Conservation (phyloP, 2,329 filamentous ascomycete species). For the Alternaria incomplexa region DNA sequence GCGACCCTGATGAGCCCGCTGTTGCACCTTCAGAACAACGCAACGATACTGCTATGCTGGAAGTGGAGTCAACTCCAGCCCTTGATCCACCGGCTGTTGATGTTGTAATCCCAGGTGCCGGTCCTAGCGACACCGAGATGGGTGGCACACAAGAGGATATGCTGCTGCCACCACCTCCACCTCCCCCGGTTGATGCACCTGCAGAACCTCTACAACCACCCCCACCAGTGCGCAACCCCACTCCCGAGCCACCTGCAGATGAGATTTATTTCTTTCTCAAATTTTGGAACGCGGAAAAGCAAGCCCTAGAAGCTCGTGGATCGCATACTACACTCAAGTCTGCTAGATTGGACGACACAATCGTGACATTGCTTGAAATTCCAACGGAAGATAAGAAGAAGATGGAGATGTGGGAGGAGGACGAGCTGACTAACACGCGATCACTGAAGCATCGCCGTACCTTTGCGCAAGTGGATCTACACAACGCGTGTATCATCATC, state of each 20-base stretch:
- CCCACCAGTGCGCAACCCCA: slow-evolving; percentile 23
- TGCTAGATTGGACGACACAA: slow-evolving; percentile 43
- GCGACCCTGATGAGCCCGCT: slow-evolving; percentile 41
- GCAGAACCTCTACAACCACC: slow-evolving; percentile 25
- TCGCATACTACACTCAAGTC: slow-evolving; percentile 40
- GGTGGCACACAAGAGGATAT: slow-evolving; percentile 41
- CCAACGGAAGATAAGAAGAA: slow-evolving; percentile 42
- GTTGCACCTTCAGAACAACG: background rate
- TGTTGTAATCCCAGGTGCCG: slow-evolving; percentile 23
- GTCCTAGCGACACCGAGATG: slow-evolving; percentile 44
- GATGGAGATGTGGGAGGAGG: slow-evolving; percentile 60
- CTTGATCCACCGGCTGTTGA: slow-evolving; percentile 30
- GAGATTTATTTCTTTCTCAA: slow-evolving; percentile 52
- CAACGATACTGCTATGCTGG: slow-evolving; percentile 34
- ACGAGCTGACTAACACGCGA: slow-evolving; percentile 40
- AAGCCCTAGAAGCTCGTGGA: slow-evolving; percentile 41
- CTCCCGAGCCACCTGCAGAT: slow-evolving; percentile 34
- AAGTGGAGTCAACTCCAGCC: slow-evolving; percentile 19
- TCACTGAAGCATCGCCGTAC: slow-evolving; percentile 39
- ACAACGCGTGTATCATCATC: slow-evolving; percentile 44
- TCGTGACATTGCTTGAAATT: slow-evolving; percentile 37
- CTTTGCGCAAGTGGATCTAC: slow-evolving; percentile 42
- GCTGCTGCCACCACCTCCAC: slow-evolving; percentile 34
- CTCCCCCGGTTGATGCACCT: slow-evolving; percentile 19
- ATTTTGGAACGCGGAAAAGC: slow-evolving; percentile 46